Conservation (phyloP, 1,284 basidiomycete species). For the Pseudozyma hubeiensis region DNA sequence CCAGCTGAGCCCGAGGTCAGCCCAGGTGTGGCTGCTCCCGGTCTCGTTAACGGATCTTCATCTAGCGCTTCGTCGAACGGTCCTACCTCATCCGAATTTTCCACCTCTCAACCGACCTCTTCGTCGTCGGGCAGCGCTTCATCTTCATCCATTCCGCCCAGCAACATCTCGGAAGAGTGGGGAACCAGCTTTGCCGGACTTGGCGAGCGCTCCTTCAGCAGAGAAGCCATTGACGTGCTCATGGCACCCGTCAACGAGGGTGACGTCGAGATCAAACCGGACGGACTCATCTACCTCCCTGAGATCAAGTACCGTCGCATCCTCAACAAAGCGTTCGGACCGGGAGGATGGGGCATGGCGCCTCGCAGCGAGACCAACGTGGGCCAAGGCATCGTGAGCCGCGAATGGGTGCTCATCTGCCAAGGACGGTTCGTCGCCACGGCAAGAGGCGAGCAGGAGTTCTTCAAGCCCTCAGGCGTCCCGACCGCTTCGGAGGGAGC, state of each 20-base stretch:
- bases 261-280: constrained; percentile 95
- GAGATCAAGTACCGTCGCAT: constrained; percentile 98
- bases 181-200: constrained; percentile 87
- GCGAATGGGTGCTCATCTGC: constrained; percentile 95
- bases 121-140: neutral
- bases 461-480: constrained; percentile 90
- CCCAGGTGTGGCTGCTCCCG: constrained; percentile 50
- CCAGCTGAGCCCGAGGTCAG: constrained; percentile 41
- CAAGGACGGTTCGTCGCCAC: constrained; percentile 89
- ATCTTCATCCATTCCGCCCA: constrained; percentile 13
- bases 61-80: constrained; percentile 8
- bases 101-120: neutral
- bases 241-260: constrained; percentile 79
- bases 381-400: constrained; percentile 81
- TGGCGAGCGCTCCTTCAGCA: constrained; percentile 80
- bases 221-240: constrained; percentile 80
- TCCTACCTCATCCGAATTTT: neutral
- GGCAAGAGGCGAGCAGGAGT: constrained; percentile 95
- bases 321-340: constrained; percentile 92
- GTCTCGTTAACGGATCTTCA: constrained; percentile 21
- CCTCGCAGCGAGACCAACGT: constrained; percentile 88
- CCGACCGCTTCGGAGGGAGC: constrained; percentile 94
- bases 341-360: constrained; percentile 95
- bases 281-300: constrained; percentile 93
- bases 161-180: constrained; percentile 75